phyloP scores from a whole-genome alignment of 140 eudicot genomes.

The Anethum foeniculum region DNA sequence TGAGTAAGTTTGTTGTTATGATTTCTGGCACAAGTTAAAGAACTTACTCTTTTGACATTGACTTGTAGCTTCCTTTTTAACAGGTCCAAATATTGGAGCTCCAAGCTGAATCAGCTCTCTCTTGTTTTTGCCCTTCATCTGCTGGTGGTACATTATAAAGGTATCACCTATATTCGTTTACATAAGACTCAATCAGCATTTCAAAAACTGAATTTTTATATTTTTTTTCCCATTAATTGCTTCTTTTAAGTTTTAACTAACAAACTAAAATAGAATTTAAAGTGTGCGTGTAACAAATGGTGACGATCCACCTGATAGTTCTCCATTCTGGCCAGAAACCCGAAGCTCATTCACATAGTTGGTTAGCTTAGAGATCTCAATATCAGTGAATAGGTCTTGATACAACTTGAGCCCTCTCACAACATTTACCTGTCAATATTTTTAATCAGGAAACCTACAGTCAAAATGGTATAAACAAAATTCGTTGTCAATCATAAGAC shows the following conservation, averaged over 20 bases:
- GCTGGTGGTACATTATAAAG: slow-evolving; percentile 78
- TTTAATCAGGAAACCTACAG: slow-evolving; percentile 1
- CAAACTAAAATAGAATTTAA: neutral
- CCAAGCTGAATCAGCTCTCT: slow-evolving; percentile 94
- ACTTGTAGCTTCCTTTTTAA: slow-evolving; percentile 56
- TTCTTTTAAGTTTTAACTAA: neutral
- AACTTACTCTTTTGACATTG: slow-evolving; percentile 53
- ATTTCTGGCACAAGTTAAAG: neutral
- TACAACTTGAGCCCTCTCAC: slow-evolving; percentile 89
- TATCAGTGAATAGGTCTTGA: slow-evolving; percentile 58
- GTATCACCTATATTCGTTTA: slow-evolving; percentile 64
- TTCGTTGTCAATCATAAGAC: neutral
- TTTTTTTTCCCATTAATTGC: neutral
- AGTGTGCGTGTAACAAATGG: slow-evolving; percentile 31
- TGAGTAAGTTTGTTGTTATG: neutral
- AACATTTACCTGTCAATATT: slow-evolving; percentile 80
- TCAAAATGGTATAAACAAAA: neutral
- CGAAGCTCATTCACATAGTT: slow-evolving; percentile 80
- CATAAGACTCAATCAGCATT: neutral
- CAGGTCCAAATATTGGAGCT: slow-evolving; percentile 82
- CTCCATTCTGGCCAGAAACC: slow-evolving; percentile 88
- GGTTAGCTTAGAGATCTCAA: slow-evolving; percentile 67
- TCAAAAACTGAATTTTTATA: neutral
- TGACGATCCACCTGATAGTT: slow-evolving; percentile 90
- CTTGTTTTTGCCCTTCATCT: slow-evolving; percentile 52